Evolutionary conservation across 2,329 filamentous ascomycete species (phyloP), one percentile per base, ranked within the genome.

Genomic region (Shiraia bambusicola): DNA sequence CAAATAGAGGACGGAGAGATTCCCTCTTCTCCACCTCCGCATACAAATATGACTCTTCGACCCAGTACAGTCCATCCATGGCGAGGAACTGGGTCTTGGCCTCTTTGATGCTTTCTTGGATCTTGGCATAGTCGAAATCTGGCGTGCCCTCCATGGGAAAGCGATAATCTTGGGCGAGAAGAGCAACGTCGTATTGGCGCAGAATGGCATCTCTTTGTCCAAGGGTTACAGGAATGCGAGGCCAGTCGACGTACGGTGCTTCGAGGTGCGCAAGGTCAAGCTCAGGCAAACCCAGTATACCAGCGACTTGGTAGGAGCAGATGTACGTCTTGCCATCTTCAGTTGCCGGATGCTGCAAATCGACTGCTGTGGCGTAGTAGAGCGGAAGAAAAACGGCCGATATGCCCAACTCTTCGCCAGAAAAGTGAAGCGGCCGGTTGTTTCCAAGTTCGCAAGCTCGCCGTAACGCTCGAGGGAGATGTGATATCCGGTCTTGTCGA

Each of bases 231-330:
- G 56, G 50, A 26, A 64, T 63, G 28, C 61, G 66, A 10, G 63
- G 47, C 69, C 68, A 71, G n/a, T 65, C 52, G 8, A 45, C 61
- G 32, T 66, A 67, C 1, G 65, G 65, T 10, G 54, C 39, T 8
- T 55, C 48, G n/a, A 67, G 56, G 13, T 52, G 50, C 14, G 61
- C 54, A 9, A 70, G 55, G 37, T 71, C 67, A 7, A 69, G 66
- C 37, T 70, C 67, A 5, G 66, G 59, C 6, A 71, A 58, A 8
- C 68, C 68, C 7, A 71, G 67, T 29, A 71, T 67, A 29, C 69
- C 69, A 1, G 66, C 67, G 6, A 61, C 54, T 44, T 71, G 67
- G 45, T 69, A 71, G 5, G 65, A 67, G 47, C 65, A 60, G 38
- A 71, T 59, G 46, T 69, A 71, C 1, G 56, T 55, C 40, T 63